Evolutionary conservation across 208 protist species (phyloP).

Genomic region (Leishmania mexicana): DNA sequence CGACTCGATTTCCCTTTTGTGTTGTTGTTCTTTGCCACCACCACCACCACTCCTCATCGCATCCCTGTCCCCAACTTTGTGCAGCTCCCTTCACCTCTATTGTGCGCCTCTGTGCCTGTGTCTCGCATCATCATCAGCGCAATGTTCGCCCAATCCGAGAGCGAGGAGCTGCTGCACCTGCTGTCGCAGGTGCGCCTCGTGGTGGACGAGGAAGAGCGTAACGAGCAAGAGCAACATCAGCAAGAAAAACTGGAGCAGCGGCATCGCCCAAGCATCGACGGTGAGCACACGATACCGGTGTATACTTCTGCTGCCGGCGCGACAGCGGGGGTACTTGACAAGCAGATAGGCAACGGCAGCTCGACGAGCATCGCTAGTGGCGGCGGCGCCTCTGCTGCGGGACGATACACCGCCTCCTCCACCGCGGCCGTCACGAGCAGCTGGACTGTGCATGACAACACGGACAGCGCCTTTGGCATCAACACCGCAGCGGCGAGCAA

Average conservation of each 20-base stretch:
- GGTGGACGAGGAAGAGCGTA: conserved; percentile 20
- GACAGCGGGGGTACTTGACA: not conserved
- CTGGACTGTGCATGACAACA: conserved; percentile 30
- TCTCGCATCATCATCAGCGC: not conserved
- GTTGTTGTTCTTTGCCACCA: not conserved
- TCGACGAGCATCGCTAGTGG: not conserved
- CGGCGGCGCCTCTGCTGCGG: not conserved
- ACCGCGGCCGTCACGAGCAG: conserved; percentile 11
- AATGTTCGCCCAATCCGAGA: conserved; percentile 37
- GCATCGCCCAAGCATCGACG: not conserved
- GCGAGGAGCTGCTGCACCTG: conserved; percentile 35
- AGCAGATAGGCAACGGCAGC: conserved; percentile 1
- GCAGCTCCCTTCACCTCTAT: not conserved
- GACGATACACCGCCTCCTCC: conserved; percentile 31
- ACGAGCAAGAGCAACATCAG: conserved; percentile 6
- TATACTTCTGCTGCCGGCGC: not conserved
- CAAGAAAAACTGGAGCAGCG: conserved; percentile 5
- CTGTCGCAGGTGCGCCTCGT: conserved; percentile 32
- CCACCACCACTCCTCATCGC: no score
- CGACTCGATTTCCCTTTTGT: not conserved
- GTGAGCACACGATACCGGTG: not conserved
- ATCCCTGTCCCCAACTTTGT: no score
- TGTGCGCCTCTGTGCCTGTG: not conserved
- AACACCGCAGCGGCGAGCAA: not conserved
- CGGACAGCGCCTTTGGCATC: conserved; percentile 1